These are phyloP conservation scores for Fagus crenata DNA, from an alignment of 306 rosid species.

Conservation along the genomic window DNA sequence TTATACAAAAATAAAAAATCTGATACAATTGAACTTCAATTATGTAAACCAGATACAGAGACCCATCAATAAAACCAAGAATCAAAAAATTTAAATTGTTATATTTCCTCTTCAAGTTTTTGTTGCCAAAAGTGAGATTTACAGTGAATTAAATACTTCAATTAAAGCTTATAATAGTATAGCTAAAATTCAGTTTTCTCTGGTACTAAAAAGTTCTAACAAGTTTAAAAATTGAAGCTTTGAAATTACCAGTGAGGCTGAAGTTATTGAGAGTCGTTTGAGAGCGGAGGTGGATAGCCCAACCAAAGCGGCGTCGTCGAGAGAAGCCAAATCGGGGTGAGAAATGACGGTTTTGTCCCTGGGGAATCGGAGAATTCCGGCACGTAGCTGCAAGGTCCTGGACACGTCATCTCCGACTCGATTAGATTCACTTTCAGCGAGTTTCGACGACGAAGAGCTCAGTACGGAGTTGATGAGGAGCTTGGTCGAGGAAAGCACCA, in stretches of 20 bases:
- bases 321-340: conserved; percentile 39
- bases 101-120: neutral
- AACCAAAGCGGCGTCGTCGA: conserved; percentile 65
- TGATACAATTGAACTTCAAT: neutral
- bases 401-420: conserved; percentile 22
- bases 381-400: conserved; percentile 38
- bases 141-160: neutral
- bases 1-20: neutral
- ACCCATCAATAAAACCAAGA: neutral
- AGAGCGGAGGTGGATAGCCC: conserved; percentile 65
- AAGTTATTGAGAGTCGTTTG: conserved; percentile 62
- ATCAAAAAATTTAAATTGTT: neutral
- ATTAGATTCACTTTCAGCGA: neutral
- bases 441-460: conserved; percentile 32
- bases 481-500: conserved; percentile 71
- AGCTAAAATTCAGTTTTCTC: neutral
- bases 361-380: conserved; percentile 63
- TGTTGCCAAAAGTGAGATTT: too few relatives aligned
- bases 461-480: conserved; percentile 51
- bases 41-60: neutral
- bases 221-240: neutral
- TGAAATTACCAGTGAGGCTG: conserved; percentile 56
- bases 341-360: conserved; percentile 18
- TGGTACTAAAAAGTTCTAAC: neutral
- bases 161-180: neutral